Conservation (phyloP, 768 basidiomycete species). For the Termitomyces sp. region DNA sequence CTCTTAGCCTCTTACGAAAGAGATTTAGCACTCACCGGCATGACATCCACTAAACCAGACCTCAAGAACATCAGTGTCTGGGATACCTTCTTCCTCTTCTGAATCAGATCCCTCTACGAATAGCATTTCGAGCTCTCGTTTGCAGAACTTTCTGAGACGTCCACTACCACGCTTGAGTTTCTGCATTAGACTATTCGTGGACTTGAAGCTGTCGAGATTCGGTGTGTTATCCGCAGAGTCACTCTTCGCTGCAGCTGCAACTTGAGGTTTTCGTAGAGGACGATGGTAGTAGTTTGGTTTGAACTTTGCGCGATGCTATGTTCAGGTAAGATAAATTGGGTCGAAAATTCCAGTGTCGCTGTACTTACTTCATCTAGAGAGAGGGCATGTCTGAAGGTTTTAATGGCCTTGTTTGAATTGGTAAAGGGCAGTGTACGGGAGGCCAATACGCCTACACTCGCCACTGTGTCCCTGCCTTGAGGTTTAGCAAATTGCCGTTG, state of each 20-base stretch:
- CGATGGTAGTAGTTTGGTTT: conserved; percentile 59
- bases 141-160: conserved; percentile 1
- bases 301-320: conserved; percentile 62
- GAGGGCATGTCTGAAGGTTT: conserved; percentile 71
- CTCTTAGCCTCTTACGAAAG: neutral
- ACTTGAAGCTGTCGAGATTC: neutral
- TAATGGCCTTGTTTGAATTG: conserved; percentile 54
- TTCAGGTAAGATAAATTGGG: neutral
- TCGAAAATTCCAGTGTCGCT: neutral
- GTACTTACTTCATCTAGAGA: conserved; percentile 66
- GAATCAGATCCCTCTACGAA: conserved; percentile 3
- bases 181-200: conserved; percentile 1
- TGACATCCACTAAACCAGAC: conserved; percentile 82
- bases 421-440: conserved; percentile 63
- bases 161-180: conserved; percentile 4
- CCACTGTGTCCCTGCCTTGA: conserved; percentile 70
- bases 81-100: conserved; percentile 3
- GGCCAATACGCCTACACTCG: conserved; percentile 66
- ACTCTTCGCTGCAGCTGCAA: conserved; percentile 13
- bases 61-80: conserved; percentile 52
- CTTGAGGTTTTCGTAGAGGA: conserved; percentile 19
- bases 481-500: neutral
- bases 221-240: conserved; percentile 23
- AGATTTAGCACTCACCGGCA: conserved; percentile 38
- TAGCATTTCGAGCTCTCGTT: conserved; percentile 1